Conservation (phyloP, 306 rosid genomes). For the Sesbania bispinosa region DNA sequence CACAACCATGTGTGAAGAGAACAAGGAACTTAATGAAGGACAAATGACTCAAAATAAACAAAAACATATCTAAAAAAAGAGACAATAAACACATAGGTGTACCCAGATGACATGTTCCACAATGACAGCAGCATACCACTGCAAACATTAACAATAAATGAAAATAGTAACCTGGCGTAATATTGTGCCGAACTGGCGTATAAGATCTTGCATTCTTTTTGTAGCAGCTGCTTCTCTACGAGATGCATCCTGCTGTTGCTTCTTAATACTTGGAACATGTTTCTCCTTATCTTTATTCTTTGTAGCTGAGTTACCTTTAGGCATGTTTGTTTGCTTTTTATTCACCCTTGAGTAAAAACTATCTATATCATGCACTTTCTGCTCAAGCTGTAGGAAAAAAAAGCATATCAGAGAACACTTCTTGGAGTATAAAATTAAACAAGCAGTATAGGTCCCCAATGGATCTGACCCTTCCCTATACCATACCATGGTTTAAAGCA, state of each 20-base stretch:
- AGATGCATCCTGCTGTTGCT: conserved; percentile 74
- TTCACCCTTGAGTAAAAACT: conserved; percentile 39
- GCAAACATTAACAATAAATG: background rate
- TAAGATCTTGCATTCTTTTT: conserved; percentile 93
- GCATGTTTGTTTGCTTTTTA: conserved; percentile 43
- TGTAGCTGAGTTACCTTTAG: conserved; percentile 47
- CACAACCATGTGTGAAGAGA: background rate
- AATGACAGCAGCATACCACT: background rate
- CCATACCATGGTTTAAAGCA: no score
- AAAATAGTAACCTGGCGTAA: conserved; percentile 62
- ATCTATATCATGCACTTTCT: conserved; percentile 58
- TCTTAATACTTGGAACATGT: conserved; percentile 67
- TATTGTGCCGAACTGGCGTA: conserved; percentile 82
- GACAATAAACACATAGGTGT: background rate
- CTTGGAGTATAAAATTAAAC: background rate
- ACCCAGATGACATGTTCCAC: conserved; percentile 1
- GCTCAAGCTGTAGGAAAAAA: conserved; percentile 62
- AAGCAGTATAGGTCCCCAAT: no score
- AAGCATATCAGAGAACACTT: conserved; percentile 4
- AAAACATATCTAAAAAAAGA: background rate
- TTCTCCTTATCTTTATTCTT: conserved; percentile 74
- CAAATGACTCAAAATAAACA: background rate
- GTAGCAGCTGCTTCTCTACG: conserved; percentile 74
- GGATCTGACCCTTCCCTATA: no score
- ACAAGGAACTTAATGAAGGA: background rate